Conservation (phyloP, 2,329 filamentous ascomycete genomes). For the Dichotomopilus funicola region DNA sequence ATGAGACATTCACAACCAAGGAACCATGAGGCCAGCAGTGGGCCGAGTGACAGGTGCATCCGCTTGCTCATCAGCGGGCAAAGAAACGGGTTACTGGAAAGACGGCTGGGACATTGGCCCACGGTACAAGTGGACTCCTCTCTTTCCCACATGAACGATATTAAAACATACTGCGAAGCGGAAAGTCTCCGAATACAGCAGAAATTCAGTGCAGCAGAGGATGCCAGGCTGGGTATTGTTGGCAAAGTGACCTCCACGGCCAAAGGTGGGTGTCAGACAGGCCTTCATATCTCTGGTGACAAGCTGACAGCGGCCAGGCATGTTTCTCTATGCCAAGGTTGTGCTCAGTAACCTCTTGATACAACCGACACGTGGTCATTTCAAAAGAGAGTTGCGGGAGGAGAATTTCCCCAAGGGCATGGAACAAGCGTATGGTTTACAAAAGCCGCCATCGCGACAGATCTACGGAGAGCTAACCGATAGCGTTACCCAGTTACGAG, state of each 20-base stretch:
- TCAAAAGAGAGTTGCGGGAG: neutral
- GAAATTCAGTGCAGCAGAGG: neutral
- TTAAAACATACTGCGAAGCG: neutral
- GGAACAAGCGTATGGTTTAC: neutral
- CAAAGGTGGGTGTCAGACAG: neutral
- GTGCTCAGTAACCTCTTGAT: constrained; percentile 1
- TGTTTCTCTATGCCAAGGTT: constrained; percentile 3
- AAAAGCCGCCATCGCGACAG: neutral
- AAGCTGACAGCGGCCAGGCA: neutral
- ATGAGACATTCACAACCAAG: neutral
- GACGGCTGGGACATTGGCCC: neutral
- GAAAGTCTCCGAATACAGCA: neutral
- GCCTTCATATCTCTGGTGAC: neutral
- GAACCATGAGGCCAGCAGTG: neutral
- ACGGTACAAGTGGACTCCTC: neutral
- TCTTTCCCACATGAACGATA: neutral
- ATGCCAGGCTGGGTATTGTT: neutral
- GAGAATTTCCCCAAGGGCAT: constrained; percentile 1
- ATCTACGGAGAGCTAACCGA: neutral
- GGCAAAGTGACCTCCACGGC: neutral
- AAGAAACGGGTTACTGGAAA: neutral
- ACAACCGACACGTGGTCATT: neutral
- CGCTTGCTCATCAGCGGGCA: neutral
- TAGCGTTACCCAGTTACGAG: neutral
- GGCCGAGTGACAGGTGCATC: neutral